Evolutionary conservation across 352 stramenopile genomes (phyloP), one percentile per base, ranked within the genome.

Genomic region (Thalassiosira allenii): DNA sequence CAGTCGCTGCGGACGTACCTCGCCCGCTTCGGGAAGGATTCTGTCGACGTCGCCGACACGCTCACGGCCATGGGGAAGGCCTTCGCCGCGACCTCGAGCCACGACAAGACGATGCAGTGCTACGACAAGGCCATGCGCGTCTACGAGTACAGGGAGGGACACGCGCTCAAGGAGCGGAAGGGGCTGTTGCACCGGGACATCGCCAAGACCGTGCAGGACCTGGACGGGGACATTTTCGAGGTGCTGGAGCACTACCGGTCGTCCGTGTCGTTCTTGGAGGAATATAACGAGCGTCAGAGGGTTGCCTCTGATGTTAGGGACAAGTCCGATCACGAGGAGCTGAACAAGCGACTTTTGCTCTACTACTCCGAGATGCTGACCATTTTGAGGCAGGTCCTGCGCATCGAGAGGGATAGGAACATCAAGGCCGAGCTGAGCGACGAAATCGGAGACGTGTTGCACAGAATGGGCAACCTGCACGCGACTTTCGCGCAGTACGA

Each of bases 381-480:
- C 1, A 81, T 84, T 74, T 82, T 89, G 47, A 34, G 76, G 54
- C 62, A 86, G 8, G 77, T 75, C n/a, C 56, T 83, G 56, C 29
- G 62, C 53, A 34, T 49, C 5, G 74, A 86, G 57, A 79, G 33
- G 49, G 75, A 90, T 51, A n/a, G 47, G 11, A 74, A 72, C 71
- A 71, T 54, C 27, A 81, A 79, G 30, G 47, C 29, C 59, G 81
- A 89, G 23, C 59, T 87, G 17, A 64, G 43, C 22, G 79, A 89
- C 41, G 78, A 87, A 68, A 89, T 87, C 30, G 56, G 64, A 41
- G 84, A 91, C 66, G 81, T 91, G 52, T 49, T 91, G 29, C 85
- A 91, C 53, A 74, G 79, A 4, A 83, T 91, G 61, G 85, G 81
- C 23, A 91, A 89, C 70, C 57, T 89, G 14, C 53, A 85, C 62